Conservation (phyloP, 768 basidiomycete genomes). For the Rubroboletus pulcherrimus region DNA sequence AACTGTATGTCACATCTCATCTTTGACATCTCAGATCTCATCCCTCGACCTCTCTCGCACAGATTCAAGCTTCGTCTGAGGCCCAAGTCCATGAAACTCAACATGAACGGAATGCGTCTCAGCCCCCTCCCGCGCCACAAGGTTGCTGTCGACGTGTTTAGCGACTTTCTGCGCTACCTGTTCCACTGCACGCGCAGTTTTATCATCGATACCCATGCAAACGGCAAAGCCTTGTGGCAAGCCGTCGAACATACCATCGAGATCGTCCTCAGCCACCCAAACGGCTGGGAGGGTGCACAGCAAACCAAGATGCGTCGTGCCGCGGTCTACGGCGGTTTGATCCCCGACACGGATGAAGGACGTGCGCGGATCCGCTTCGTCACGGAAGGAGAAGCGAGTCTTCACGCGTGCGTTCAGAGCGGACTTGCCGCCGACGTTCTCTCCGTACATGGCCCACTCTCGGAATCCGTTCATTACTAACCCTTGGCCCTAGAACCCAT, state of each 20-base stretch:
- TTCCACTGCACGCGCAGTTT: slow-evolving; percentile 71
- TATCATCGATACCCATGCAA: slow-evolving; percentile 81
- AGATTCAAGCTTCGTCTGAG: slow-evolving; percentile 81
- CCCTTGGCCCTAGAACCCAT: slow-evolving; percentile 50
- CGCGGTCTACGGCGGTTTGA: slow-evolving; percentile 66
- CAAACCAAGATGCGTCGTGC: slow-evolving; percentile 76
- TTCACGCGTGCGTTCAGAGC: slow-evolving; percentile 76
- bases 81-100: slow-evolving; percentile 72
- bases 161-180: slow-evolving; percentile 74
- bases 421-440: slow-evolving; percentile 76
- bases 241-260: slow-evolving; percentile 66
- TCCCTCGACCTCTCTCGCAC: neutral
- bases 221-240: slow-evolving; percentile 65
- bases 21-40: neutral
- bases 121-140: slow-evolving; percentile 63
- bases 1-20: slow-evolving; percentile 51
- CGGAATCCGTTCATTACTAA: neutral
- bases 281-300: slow-evolving; percentile 76
- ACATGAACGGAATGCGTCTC: slow-evolving; percentile 83
- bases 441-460: slow-evolving; percentile 43
- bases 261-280: slow-evolving; percentile 75
- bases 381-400: slow-evolving; percentile 80
- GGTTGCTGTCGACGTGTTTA: slow-evolving; percentile 70
- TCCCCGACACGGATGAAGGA: slow-evolving; percentile 71
- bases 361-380: slow-evolving; percentile 74